phyloP scores from a whole-genome alignment of 2,329 filamentous ascomycete genomes.

The Penicillium crustosum region DNA sequence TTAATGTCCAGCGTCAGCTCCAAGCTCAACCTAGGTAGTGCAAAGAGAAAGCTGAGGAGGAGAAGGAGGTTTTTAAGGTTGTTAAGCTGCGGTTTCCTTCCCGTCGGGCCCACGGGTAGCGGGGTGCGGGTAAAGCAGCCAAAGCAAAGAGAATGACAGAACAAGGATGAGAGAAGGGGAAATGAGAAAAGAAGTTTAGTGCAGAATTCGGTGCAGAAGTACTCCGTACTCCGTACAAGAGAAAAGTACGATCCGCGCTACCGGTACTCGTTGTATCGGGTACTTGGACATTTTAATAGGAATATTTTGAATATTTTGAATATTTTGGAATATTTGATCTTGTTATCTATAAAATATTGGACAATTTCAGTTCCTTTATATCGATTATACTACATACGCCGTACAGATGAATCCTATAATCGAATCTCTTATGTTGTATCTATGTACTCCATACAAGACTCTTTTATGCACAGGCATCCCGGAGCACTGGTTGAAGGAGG shows the following conservation, averaged over 20 bases:
- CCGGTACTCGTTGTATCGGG: not conserved
- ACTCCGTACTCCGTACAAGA: not conserved
- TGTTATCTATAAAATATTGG: not conserved
- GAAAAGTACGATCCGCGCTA: slow-evolving; percentile 5
- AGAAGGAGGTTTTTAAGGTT: not conserved
- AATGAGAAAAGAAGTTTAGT: not conserved
- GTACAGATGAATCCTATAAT: not conserved
- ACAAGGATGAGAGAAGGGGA: slow-evolving; percentile 5
- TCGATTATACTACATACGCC: not conserved
- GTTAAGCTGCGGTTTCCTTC: not conserved
- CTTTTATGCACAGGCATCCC: not conserved
- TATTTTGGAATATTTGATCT: not conserved
- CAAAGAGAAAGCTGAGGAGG: not conserved
- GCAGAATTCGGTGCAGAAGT: slow-evolving; percentile 1
- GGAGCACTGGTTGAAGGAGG: not conserved
- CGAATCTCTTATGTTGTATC: not conserved
- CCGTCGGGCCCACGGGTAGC: not conserved
- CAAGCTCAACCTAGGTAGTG: not conserved
- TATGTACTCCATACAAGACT: not conserved
- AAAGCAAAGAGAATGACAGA: not conserved
- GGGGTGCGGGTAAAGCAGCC: not conserved
- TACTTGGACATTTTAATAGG: too few species aligned
- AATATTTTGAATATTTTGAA: too few species aligned
- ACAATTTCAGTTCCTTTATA: not conserved
- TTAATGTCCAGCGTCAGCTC: too few species aligned